Conservation (phyloP, 2,329 filamentous ascomycete species). For the Sphaerulina musiva region DNA sequence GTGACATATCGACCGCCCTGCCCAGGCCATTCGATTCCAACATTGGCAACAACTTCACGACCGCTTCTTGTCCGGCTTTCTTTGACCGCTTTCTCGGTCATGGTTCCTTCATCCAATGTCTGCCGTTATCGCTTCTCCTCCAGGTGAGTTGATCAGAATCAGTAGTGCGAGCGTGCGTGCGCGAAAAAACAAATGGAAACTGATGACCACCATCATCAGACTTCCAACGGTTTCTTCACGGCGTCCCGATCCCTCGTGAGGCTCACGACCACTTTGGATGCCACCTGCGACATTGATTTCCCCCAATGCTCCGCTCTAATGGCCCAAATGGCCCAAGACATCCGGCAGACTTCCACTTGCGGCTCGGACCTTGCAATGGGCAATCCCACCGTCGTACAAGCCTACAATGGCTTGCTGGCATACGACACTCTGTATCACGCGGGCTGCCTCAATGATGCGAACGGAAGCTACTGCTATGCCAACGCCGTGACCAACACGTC, state of each 20-base stretch:
- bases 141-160: slow-evolving; percentile 49
- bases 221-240: slow-evolving; percentile 78
- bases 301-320: slow-evolving; percentile 61
- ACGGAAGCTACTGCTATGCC: slow-evolving; percentile 64
- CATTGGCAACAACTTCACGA: slow-evolving; percentile 49
- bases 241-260: slow-evolving; percentile 62
- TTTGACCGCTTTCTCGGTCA: slow-evolving; percentile 62
- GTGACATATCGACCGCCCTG: slow-evolving; percentile 24
- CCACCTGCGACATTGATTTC: slow-evolving; percentile 64
- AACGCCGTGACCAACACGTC: slow-evolving; percentile 72
- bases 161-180: not conserved
- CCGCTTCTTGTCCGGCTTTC: slow-evolving; percentile 55
- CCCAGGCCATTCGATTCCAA: slow-evolving; percentile 45
- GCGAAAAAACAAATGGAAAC: not conserved
- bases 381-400: slow-evolving; percentile 65
- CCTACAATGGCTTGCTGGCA: slow-evolving; percentile 66
- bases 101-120: slow-evolving; percentile 63
- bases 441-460: slow-evolving; percentile 63
- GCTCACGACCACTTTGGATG: slow-evolving; percentile 72
- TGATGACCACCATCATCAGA: slow-evolving; percentile 44
- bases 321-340: slow-evolving; percentile 55
- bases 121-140: slow-evolving; percentile 77
- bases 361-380: slow-evolving; percentile 59
- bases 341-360: slow-evolving; percentile 61
- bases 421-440: slow-evolving; percentile 75